Percentiles rank a stretch among this genome's conserved stretches.
phyloP scores from a whole-genome alignment of 2,329 filamentous ascomycete species.

The Cadophora gregata region DNA sequence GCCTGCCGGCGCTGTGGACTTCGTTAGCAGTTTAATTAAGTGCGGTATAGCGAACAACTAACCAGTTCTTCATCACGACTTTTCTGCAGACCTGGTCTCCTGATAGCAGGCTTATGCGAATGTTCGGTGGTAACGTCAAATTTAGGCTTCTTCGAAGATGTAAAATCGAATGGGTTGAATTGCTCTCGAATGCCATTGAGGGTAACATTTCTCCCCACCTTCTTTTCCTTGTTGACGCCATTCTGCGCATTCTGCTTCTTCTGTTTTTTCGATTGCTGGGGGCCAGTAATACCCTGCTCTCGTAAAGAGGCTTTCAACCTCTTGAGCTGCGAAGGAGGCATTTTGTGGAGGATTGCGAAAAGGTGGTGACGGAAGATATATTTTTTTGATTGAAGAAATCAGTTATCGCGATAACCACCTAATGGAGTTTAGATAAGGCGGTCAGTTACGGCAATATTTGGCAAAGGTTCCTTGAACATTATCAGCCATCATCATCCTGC shows the following conservation, averaged over 20 bases:
- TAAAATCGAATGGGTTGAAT: conserved; percentile 98
- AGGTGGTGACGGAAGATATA: conserved; percentile 24
- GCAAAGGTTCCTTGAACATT: not conserved
- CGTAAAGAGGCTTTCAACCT: conserved; percentile 89
- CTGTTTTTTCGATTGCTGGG: conserved; percentile 95
- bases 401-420: conserved; percentile 34
- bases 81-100: conserved; percentile 83
- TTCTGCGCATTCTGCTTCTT: conserved; percentile 76
- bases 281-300: conserved; percentile 88
- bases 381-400: conserved; percentile 30
- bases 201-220: conserved; percentile 76
- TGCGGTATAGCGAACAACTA: conserved; percentile 42
- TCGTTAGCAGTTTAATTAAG: not conserved
- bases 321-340: conserved; percentile 97
- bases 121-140: conserved; percentile 74
- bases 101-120: conserved; percentile 62
- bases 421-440: conserved; percentile 11
- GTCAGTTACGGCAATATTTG: conserved; percentile 11
- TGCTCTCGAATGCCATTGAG: conserved; percentile 88
- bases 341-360: conserved; percentile 49
- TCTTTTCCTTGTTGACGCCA: conserved; percentile 71
- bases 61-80: conserved; percentile 86
- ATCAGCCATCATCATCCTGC: not conserved
- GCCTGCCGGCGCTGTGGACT: conserved; percentile 30
- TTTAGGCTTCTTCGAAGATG: conserved; percentile 79